Evolutionary conservation across 2,329 filamentous ascomycete species (phyloP), one percentile per base, ranked within the genome.

Genomic region (Cladosporium halotolerans): DNA sequence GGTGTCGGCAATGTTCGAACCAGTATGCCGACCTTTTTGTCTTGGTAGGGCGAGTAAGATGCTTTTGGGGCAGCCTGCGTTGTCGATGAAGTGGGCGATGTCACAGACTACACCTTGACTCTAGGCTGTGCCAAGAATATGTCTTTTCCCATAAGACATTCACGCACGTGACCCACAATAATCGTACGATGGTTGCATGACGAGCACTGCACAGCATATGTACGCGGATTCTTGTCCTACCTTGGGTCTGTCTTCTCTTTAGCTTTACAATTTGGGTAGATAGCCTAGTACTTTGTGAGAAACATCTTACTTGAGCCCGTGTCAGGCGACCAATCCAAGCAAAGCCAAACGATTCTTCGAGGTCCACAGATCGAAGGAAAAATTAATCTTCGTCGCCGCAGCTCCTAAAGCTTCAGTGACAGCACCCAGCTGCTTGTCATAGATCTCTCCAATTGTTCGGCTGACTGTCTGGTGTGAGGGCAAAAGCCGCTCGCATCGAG

Each of bases 331-430:
- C 9, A 60, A 10, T 11, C 58, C 58, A 45, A 50, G 45, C 9
- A 61, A 41, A 10, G 58, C 46, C 10, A 56, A 31, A 33, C 45
- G 16, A 38, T 57, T 61, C 9, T 46, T 18, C 5, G 58, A 59
- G 18, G 56, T 61, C 59, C 55, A 61, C 16, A 58, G 45, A 46
- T 61, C 59, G 45, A 61, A 60, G 10, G 56, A 56, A 32, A 60
- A 34, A 33, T 42, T 39, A 38, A 56, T 45, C 9, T 38, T 41
- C 6, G 39, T 53, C n/a, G 53, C 31, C 11, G 55, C 38, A 28
- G 39, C 45, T 13, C 6, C 13, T 10, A 57, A 39, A 11, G n/a
- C 19, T 43, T 43, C 41, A 23, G 23, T 51, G 14, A 54, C 46
- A 28, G 36, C 42, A 16, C 52, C 42, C 23, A 54, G 32, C 4